Percentiles rank a stretch among this genome's conserved stretches.
Conservation (phyloP, 148 eudicot genomes). For the Heliosperma pusillum region DNA sequence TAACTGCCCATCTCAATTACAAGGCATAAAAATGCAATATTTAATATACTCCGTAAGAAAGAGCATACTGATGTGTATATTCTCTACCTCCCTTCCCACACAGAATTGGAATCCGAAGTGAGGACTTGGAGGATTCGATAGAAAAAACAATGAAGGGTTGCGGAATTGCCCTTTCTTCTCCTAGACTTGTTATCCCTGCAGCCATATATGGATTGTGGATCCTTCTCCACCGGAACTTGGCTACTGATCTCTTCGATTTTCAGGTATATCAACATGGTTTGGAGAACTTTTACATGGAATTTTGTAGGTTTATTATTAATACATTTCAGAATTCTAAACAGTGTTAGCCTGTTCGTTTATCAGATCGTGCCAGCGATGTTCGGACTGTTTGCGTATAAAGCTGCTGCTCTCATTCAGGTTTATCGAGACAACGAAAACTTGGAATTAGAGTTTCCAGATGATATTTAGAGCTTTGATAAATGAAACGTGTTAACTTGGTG, state of each 20-base stretch:
- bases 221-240: conserved; percentile 53
- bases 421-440: conserved; percentile 93
- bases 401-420: conserved; percentile 89
- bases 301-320: neutral
- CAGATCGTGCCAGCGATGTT: conserved; percentile 90
- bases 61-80: neutral
- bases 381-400: conserved; percentile 93
- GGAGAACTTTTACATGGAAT: neutral
- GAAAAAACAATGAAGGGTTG: conserved; percentile 67
- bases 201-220: conserved; percentile 86
- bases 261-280: conserved; percentile 41
- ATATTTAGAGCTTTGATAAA: conserved; percentile 29
- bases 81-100: neutral
- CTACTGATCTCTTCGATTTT: conserved; percentile 65
- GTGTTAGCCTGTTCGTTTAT: neutral
- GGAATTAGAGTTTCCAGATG: conserved; percentile 60
- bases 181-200: conserved; percentile 85
- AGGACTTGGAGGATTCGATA: conserved; percentile 58
- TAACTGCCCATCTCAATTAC: neutral
- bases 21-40: neutral
- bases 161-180: conserved; percentile 88
- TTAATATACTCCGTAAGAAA: no score
- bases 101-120: conserved; percentile 91
- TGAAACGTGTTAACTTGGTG: no score
- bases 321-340: neutral